A percentile compares a stretch with the other conserved stretches of the same genome.
Evolutionary conservation across 306 rosid genomes (phyloP).

Genomic region (Ammopiptanthus mongolicus): DNA sequence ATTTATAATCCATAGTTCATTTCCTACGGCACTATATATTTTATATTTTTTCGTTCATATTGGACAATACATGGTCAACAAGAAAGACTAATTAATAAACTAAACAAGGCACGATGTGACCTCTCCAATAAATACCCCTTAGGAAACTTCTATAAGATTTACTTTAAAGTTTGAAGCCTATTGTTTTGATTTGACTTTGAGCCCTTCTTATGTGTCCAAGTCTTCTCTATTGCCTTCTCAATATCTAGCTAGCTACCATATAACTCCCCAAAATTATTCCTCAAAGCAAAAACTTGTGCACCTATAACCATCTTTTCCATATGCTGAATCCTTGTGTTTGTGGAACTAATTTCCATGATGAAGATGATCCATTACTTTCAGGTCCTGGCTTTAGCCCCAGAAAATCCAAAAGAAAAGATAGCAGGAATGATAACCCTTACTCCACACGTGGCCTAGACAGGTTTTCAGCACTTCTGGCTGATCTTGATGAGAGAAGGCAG

Average conservation of each 20-base stretch:
- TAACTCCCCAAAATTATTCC: background rate
- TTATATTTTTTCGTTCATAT: background rate
- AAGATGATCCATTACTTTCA: conserved; percentile 21
- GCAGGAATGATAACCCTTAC: conserved; percentile 55
- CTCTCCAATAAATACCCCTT: conserved; percentile 14
- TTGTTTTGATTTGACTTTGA: conserved; percentile 32
- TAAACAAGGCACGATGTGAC: background rate
- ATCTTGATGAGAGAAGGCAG: conserved; percentile 72
- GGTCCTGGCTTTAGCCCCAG: conserved; percentile 41
- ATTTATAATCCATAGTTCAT: background rate
- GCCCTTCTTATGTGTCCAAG: background rate
- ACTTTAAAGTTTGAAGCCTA: conserved; percentile 1
- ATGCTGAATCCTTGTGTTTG: conserved; percentile 56
- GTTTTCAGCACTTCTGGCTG: conserved; percentile 71
- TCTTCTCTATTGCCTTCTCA: conserved; percentile 12
- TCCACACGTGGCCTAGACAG: conserved; percentile 78
- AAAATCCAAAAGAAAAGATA: conserved; percentile 34
- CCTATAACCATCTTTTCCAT: background rate
- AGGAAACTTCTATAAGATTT: conserved; percentile 47
- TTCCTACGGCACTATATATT: conserved; percentile 25
- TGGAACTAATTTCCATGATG: conserved; percentile 35
- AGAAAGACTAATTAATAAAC: conserved; percentile 16
- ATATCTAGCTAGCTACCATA: background rate
- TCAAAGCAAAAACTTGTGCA: background rate
- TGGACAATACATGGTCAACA: conserved; percentile 5